A percentile compares a stretch with the other conserved stretches of the same genome.
Evolutionary conservation across 2,329 filamentous ascomycete genomes (phyloP).

Genomic region (Cucurbitaria berberidis): DNA sequence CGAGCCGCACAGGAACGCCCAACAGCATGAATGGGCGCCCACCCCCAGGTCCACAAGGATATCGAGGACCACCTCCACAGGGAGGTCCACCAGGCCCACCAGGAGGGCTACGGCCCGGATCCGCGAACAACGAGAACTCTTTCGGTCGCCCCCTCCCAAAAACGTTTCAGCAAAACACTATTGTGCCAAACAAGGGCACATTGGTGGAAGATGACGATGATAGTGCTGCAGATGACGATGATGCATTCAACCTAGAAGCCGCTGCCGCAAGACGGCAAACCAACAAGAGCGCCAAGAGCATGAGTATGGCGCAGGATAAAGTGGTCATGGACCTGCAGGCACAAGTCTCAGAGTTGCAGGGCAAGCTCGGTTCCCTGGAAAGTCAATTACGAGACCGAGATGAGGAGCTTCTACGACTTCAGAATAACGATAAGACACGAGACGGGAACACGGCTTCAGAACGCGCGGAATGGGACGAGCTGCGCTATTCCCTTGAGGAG

Average conservation of each 20-base stretch:
- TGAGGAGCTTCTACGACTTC: conserved; percentile 66
- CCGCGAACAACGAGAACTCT: conserved; percentile 55
- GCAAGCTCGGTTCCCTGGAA: conserved; percentile 76
- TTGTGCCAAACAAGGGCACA: conserved; percentile 96
- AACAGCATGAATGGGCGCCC: conserved; percentile 60
- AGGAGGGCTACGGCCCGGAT: conserved; percentile 32
- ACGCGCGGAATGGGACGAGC: conserved; percentile 72
- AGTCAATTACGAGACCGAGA: conserved; percentile 72
- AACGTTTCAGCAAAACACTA: conserved; percentile 92
- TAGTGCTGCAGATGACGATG: conserved; percentile 61
- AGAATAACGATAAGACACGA: conserved; percentile 64
- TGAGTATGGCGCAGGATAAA: conserved; percentile 44
- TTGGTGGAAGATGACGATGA: conserved; percentile 86
- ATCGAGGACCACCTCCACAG: conserved; percentile 54
- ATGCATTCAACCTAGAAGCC: conserved; percentile 67
- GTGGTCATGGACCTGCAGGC: conserved; percentile 77
- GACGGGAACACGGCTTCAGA: conserved; percentile 63
- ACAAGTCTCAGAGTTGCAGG: conserved; percentile 76
- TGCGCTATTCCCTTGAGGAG: conserved; percentile 71
- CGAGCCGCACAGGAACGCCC: conserved; percentile 62
- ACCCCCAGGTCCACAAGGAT: conserved; percentile 41
- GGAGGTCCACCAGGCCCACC: conserved; percentile 49
- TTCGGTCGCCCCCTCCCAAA: conserved; percentile 82
- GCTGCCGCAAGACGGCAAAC: conserved; percentile 52
- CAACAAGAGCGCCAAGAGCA: conserved; percentile 50